These are phyloP conservation scores for Abelmoschus esculentus DNA, from an alignment of 345 rosid species.

Conservation along the genomic window DNA sequence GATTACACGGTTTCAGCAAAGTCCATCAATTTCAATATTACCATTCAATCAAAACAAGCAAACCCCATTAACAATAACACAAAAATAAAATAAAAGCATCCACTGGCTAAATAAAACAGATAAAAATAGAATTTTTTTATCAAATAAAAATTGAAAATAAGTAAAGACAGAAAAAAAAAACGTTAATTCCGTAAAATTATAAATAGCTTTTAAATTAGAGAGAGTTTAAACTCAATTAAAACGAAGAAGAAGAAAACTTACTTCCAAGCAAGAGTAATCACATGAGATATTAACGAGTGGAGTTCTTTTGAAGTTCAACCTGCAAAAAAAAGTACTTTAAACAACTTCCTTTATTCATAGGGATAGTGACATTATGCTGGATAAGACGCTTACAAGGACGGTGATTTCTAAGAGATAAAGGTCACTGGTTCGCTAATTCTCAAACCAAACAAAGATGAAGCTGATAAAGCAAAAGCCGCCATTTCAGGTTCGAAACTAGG, in stretches of 20 bases:
- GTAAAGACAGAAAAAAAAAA: not conserved
- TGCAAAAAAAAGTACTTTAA: conserved; percentile 13
- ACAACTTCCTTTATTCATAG: not conserved
- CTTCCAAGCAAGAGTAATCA: conserved; percentile 68
- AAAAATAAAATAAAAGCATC: too few relatives aligned
- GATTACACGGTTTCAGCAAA: conserved; percentile 11
- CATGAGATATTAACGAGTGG: conserved; percentile 29
- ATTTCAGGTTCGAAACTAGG: not conserved
- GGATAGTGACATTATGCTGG: not conserved
- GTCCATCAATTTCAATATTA: conserved; percentile 2
- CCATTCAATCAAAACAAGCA: not conserved
- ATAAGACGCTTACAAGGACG: conserved; percentile 16
- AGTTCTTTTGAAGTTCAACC: conserved; percentile 22
- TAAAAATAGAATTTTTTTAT: too few relatives aligned
- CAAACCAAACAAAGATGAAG: conserved; percentile 9
- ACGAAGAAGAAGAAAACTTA: conserved; percentile 19
- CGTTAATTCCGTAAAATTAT: not conserved
- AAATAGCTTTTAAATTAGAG: not conserved
- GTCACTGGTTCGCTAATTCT: conserved; percentile 2
- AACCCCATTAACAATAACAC: not conserved
- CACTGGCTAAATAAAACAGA: too few relatives aligned
- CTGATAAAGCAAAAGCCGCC: conserved; percentile 14
- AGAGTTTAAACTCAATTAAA: not conserved
- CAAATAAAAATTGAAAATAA: too few relatives aligned
- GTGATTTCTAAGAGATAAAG: conserved; percentile 13